Evolutionary conservation across 352 stramenopile genomes (phyloP), one percentile per base, ranked within the genome.

Genomic region (Salisapilia sapeloensis): DNA sequence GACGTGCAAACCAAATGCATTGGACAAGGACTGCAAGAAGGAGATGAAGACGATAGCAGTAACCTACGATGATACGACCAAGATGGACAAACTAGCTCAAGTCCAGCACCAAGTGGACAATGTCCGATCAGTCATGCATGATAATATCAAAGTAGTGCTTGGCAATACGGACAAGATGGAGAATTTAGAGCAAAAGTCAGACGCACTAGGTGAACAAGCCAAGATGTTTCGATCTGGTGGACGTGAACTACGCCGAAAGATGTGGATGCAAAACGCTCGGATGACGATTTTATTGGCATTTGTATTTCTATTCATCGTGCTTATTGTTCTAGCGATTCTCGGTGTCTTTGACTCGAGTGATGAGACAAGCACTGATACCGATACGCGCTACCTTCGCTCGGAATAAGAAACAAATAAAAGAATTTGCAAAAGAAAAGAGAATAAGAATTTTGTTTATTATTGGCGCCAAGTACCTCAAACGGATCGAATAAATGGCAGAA

Each of bases 151-250:
- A 33, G 65, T 90, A 25, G 74, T 86, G 30, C 44, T 90, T 14
- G 75, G 64, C 24, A 86, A 86, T 50, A 90, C 70, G 10, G 74
- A 90, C 51, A 90, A 90, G 50, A 85, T 90, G 67, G 70, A 90
- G 33, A 56, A 79, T 19, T 67, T 90, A 10, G 70, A 90, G 44
- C 70, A 86, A 38, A 90, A 86, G 49, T 82, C 70, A 29, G 86
- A 82, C 40, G 74, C 86, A 43, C 54, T 90, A 31, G 86, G 77
- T 45, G 70, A 86, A 40, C 74, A 90, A 32, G 74, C 70, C 44
- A 90, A 86, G 39, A 67, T 86, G 23, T 90, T 86, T 29, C 65
- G 69, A 35, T 86, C 86, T 50, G 83, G 62, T 6, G 67, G 74
- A 2, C 72, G 70, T 29, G 81, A 83, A 39, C 42, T 90, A 29